phyloP scores from a whole-genome alignment of 2,329 filamentous ascomycete species.

The Stemphylium lycopersici region DNA sequence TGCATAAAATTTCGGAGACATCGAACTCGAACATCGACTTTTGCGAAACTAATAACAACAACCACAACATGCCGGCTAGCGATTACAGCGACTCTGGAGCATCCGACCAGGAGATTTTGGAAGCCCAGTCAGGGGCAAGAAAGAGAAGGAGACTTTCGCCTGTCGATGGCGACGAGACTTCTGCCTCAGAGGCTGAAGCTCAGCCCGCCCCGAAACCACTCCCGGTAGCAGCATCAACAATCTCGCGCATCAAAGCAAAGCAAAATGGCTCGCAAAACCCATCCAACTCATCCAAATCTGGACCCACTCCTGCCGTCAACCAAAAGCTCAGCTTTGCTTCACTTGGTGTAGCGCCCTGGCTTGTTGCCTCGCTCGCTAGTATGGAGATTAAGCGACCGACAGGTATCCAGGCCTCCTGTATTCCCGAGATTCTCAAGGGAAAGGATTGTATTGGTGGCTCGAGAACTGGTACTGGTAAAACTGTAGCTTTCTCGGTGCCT shows the following conservation, averaged over 20 bases:
- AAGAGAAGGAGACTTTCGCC: constrained; percentile 47
- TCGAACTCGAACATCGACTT: constrained; percentile 2
- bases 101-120: constrained; percentile 36
- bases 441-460: constrained; percentile 92
- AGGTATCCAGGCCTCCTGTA: constrained; percentile 89
- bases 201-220: constrained; percentile 13
- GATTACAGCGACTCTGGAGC: constrained; percentile 27
- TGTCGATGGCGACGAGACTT: constrained; percentile 13
- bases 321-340: constrained; percentile 70
- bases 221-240: constrained; percentile 27
- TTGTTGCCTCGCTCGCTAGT: constrained; percentile 75
- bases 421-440: constrained; percentile 89
- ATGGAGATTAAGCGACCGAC: constrained; percentile 89
- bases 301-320: constrained; percentile 13
- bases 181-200: constrained; percentile 23
- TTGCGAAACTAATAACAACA: background rate
- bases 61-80: constrained; percentile 19
- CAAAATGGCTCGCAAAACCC: constrained; percentile 17
- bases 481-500: constrained; percentile 91
- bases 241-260: constrained; percentile 47
- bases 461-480: constrained; percentile 95
- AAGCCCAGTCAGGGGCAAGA: constrained; percentile 41
- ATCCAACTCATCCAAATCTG: constrained; percentile 6
- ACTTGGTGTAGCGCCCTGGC: constrained; percentile 81
- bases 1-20: constrained; percentile 37